These are phyloP conservation scores for Fusarium sambucinum DNA, from an alignment of 2,329 filamentous ascomycete genomes.

Conservation along the genomic window DNA sequence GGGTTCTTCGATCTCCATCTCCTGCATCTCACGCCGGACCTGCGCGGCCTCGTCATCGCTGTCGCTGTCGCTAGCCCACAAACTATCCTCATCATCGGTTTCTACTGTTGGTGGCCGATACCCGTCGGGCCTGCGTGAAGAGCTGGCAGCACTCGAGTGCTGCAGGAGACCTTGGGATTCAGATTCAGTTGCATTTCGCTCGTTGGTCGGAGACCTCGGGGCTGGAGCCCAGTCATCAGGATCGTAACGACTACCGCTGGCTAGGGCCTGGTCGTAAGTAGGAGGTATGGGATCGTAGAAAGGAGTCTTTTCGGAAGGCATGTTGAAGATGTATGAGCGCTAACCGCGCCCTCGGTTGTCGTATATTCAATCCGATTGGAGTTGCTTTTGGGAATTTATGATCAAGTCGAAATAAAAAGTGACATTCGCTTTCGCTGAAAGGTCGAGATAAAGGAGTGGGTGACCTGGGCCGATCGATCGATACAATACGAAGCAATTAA, in stretches of 20 bases:
- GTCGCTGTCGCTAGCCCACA: conserved; percentile 64
- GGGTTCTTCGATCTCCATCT: conserved; percentile 87
- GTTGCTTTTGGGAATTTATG: conserved; percentile 15
- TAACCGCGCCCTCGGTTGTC: conserved; percentile 37
- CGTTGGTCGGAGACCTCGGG: conserved; percentile 56
- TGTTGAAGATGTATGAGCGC: conserved; percentile 40
- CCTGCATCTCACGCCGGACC: conserved; percentile 84
- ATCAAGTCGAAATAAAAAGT: conserved; percentile 17
- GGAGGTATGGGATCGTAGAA: conserved; percentile 60
- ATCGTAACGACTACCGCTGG: conserved; percentile 52
- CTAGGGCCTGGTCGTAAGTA: conserved; percentile 58
- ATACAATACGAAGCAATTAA: conserved; percentile 27
- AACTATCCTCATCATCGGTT: conserved; percentile 74
- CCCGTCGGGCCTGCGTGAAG: conserved; percentile 62
- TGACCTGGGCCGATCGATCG: conserved; percentile 27
- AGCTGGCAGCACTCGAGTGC: conserved; percentile 59
- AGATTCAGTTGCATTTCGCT: conserved; percentile 75
- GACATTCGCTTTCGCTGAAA: conserved; percentile 37
- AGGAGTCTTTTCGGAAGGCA: conserved; percentile 57
- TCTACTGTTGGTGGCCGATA: conserved; percentile 88
- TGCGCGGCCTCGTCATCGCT: conserved; percentile 69
- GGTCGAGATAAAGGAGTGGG: conserved; percentile 34
- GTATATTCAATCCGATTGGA: conserved; percentile 19
- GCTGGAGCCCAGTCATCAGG: conserved; percentile 49
- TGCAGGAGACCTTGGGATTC: conserved; percentile 83